Conservation (phyloP, 768 basidiomycete genomes). For the Lactarius evosmus region DNA sequence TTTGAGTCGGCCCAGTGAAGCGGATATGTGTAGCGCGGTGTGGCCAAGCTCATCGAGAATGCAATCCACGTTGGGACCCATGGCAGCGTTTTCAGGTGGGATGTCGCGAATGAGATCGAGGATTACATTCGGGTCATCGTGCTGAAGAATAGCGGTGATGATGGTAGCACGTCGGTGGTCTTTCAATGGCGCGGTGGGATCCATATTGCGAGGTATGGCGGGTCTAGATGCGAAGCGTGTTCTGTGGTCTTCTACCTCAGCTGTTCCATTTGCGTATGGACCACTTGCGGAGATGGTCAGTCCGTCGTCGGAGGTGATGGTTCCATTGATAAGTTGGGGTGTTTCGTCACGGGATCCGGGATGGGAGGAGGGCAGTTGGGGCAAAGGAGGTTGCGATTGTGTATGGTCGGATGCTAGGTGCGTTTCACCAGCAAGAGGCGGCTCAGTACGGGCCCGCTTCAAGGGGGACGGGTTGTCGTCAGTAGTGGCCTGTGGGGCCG, state of each 20-base stretch:
- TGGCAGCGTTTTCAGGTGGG: slow-evolving; percentile 40
- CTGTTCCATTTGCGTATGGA: slow-evolving; percentile 38
- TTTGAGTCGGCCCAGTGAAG: slow-evolving; percentile 71
- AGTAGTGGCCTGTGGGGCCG: slow-evolving; percentile 43
- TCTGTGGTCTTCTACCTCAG: slow-evolving; percentile 45
- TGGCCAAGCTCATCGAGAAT: slow-evolving; percentile 94
- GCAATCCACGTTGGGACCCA: slow-evolving; percentile 62
- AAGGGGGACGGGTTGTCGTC: slow-evolving; percentile 65
- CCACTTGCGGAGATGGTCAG: slow-evolving; percentile 43
- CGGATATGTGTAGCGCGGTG: slow-evolving; percentile 89
- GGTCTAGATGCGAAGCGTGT: slow-evolving; percentile 71
- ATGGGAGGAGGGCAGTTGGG: slow-evolving; percentile 29
- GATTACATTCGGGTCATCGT: slow-evolving; percentile 62
- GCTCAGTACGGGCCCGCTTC: slow-evolving; percentile 69
- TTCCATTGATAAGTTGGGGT: slow-evolving; percentile 23
- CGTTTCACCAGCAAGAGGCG: slow-evolving; percentile 25
- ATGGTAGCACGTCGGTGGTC: slow-evolving; percentile 59
- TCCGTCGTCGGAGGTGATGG: slow-evolving; percentile 34
- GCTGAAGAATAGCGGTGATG: slow-evolving; percentile 62
- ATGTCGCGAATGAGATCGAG: slow-evolving; percentile 66
- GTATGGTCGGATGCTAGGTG: slow-evolving; percentile 7
- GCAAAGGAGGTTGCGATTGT: slow-evolving; percentile 31
- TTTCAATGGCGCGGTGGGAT: slow-evolving; percentile 47
- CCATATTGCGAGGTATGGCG: slow-evolving; percentile 47
- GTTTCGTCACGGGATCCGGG: slow-evolving; percentile 34